Evolutionary conservation across 768 basidiomycete species (phyloP).

Genomic region (Mycena rebaudengoi): DNA sequence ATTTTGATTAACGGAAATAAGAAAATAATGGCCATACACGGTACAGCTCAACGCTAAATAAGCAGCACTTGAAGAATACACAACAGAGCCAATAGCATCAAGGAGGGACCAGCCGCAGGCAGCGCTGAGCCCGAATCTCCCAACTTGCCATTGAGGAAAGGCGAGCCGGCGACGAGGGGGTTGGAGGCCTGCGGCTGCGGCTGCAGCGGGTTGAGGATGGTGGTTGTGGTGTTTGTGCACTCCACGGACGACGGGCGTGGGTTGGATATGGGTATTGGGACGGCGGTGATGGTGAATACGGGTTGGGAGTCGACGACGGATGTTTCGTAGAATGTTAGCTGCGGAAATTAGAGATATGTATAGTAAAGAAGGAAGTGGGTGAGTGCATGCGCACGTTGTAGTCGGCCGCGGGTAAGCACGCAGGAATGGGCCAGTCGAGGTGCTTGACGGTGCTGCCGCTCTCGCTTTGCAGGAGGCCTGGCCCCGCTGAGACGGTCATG

Average conservation of each 20-base stretch:
- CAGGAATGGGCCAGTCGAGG: constrained; percentile 48
- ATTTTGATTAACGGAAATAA: too few species aligned
- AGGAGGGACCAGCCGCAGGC: too few species aligned
- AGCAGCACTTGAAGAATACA: too few species aligned
- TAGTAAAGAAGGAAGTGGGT: neutral
- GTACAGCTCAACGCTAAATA: too few species aligned
- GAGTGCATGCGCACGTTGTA: constrained; percentile 49
- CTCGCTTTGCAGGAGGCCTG: constrained; percentile 47
- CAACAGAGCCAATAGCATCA: too few species aligned
- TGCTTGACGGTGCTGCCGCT: constrained; percentile 52
- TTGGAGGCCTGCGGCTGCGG: constrained; percentile 45
- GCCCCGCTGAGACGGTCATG: constrained; percentile 47
- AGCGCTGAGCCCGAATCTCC: too few species aligned
- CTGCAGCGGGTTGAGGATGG: constrained; percentile 29
- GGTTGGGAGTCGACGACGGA: constrained; percentile 41
- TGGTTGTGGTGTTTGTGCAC: constrained; percentile 16
- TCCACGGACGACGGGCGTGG: constrained; percentile 27
- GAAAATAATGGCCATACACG: too few species aligned
- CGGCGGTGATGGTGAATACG: constrained; percentile 51
- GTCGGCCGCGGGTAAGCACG: constrained; percentile 46
- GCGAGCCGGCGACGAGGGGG: constrained; percentile 40
- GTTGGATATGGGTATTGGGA: constrained; percentile 47
- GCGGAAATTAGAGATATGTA: neutral
- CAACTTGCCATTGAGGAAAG: too few species aligned
- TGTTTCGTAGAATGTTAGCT: constrained; percentile 58